Percentiles rank a stretch among this genome's conserved stretches.
phyloP scores from a whole-genome alignment of 257 asterid genomes.

The Nicotiana tomentosiformis region DNA sequence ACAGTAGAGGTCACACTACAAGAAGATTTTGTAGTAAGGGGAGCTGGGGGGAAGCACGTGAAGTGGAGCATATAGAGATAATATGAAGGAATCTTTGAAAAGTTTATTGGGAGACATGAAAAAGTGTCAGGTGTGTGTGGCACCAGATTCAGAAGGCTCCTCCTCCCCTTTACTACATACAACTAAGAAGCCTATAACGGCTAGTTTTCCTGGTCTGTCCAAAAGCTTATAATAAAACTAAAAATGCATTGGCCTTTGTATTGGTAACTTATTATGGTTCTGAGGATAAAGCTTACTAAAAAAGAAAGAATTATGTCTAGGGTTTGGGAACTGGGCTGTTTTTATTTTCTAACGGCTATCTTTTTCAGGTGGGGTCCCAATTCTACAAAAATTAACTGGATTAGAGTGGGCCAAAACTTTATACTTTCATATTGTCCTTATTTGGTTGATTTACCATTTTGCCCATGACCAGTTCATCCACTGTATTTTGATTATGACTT shows the following conservation, averaged over 20 bases:
- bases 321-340: slow-evolving; percentile 19
- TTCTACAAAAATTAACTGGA: slow-evolving; percentile 13
- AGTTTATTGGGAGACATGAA: slow-evolving; percentile 23
- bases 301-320: slow-evolving; percentile 22
- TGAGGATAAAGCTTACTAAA: background rate
- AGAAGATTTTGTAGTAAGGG: slow-evolving; percentile 16
- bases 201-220: slow-evolving; percentile 48
- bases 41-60: slow-evolving; percentile 32
- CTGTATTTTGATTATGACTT: background rate
- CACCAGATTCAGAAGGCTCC: slow-evolving; percentile 18
- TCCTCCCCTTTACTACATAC: background rate
- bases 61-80: slow-evolving; percentile 19
- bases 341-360: slow-evolving; percentile 59
- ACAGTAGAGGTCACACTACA: background rate
- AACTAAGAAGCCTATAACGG: slow-evolving; percentile 43
- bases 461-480: background rate
- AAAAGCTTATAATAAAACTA: background rate
- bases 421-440: background rate
- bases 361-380: slow-evolving; percentile 39
- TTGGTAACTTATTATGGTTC: background rate
- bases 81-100: slow-evolving; percentile 11
- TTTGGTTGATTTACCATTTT: background rate
- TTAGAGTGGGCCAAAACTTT: background rate
- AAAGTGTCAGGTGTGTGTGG: slow-evolving; percentile 31
- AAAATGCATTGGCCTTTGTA: slow-evolving; percentile 4